Evolutionary conservation across 1,139 yeast species (phyloP).

Genomic region (Blastobotrys elegans): DNA sequence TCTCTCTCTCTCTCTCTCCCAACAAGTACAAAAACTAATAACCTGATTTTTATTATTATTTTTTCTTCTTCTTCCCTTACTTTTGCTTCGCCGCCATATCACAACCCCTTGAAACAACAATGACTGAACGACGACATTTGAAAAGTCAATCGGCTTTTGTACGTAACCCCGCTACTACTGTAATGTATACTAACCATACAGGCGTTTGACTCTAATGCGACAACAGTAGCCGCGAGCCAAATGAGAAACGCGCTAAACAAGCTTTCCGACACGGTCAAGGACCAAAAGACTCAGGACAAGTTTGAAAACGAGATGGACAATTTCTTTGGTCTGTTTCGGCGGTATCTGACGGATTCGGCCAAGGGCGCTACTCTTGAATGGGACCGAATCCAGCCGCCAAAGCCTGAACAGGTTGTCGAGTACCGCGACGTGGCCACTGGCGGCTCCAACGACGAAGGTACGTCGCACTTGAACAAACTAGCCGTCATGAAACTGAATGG

Average conservation of each 20-base stretch:
- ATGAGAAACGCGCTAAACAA: conserved; percentile 95
- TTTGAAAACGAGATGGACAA: conserved; percentile 94
- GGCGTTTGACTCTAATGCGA: conserved; percentile 94
- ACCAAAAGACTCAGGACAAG: conserved; percentile 50
- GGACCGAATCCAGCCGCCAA: conserved; percentile 94
- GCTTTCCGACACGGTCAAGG: conserved; percentile 71
- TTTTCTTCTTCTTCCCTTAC: background rate
- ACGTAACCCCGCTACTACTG: too few species aligned
- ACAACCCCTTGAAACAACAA: background rate
- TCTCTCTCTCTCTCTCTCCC: background rate
- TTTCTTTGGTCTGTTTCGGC: conserved; percentile 87
- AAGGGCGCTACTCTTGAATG: conserved; percentile 80
- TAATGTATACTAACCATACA: conserved; percentile 33
- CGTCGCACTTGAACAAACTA: conserved; percentile 65
- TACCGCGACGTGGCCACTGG: conserved; percentile 46
- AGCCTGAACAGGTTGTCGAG: conserved; percentile 79
- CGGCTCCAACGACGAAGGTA: conserved; percentile 23
- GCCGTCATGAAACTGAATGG: conserved; percentile 96
- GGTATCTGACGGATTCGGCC: conserved; percentile 87
- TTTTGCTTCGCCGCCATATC: background rate
- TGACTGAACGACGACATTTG: conserved; percentile 20
- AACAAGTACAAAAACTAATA: background rate
- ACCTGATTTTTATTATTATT: background rate
- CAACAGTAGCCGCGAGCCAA: conserved; percentile 94
- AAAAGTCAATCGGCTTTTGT: conserved; percentile 34